Evolutionary conservation across 1,139 yeast genomes (phyloP).

Genomic region (Nakaseomyces kungkrabaensis): DNA sequence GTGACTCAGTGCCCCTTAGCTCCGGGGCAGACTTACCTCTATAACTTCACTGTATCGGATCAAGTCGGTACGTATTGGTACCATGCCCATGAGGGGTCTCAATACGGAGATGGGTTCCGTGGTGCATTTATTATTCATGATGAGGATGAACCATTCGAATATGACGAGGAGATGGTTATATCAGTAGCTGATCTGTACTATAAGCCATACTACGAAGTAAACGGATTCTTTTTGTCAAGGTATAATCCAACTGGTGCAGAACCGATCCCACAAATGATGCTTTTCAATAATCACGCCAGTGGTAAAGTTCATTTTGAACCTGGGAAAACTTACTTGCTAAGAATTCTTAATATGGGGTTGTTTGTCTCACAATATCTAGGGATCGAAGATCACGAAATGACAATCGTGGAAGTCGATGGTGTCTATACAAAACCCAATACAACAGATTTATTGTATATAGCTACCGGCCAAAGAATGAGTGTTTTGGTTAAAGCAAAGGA

Average conservation of each 20-base stretch:
- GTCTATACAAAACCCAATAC: constrained; percentile 47
- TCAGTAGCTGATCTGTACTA: constrained; percentile 59
- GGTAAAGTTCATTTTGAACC: constrained; percentile 49
- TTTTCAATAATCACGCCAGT: constrained; percentile 56
- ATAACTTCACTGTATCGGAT: constrained; percentile 52
- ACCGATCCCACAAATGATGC: constrained; percentile 59
- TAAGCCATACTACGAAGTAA: constrained; percentile 37
- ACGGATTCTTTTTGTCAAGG: constrained; percentile 42
- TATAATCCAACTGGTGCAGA: constrained; percentile 80
- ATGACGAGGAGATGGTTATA: constrained; percentile 52
- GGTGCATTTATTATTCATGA: constrained; percentile 65
- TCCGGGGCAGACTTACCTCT: constrained; percentile 52
- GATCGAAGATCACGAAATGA: constrained; percentile 58
- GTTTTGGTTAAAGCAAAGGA: constrained; percentile 50
- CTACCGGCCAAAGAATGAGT: constrained; percentile 65
- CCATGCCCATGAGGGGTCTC: constrained; percentile 72
- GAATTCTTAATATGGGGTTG: constrained; percentile 57
- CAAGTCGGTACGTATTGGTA: constrained; percentile 77
- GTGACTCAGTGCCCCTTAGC: constrained; percentile 72
- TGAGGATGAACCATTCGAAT: constrained; percentile 39
- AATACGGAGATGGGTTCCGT: constrained; percentile 70
- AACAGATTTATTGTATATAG: constrained; percentile 49
- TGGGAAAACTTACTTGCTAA: constrained; percentile 50
- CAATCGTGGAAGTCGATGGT: constrained; percentile 68
- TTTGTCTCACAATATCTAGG: constrained; percentile 63